Percentiles rank a stretch among this genome's conserved stretches.
phyloP scores from a whole-genome alignment of 805 yeast species.

The Ogataea glucozyma region DNA sequence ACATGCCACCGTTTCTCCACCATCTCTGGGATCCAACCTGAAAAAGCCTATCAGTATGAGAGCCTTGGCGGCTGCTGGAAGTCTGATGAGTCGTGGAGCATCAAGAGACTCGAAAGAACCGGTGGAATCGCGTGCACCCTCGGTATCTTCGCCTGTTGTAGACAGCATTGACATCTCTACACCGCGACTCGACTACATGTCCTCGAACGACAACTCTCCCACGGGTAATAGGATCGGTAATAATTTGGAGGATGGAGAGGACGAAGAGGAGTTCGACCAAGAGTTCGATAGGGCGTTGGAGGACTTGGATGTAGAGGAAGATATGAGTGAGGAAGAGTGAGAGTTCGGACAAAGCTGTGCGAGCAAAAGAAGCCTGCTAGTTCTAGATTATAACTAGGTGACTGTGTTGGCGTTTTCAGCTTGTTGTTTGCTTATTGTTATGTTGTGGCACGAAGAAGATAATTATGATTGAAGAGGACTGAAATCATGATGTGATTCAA shows the following conservation, averaged over 20 bases:
- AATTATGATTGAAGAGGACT: too few species aligned
- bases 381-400: too few species aligned
- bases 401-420: too few species aligned
- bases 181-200: conserved; percentile 11
- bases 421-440: too few species aligned
- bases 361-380: too few species aligned
- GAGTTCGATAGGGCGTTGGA: conserved; percentile 30
- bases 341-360: too few species aligned
- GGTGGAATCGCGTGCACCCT: background rate
- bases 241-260: conserved; percentile 13
- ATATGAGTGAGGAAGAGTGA: conserved; percentile 34
- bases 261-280: conserved; percentile 24
- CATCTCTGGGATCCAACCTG: background rate
- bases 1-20: background rate
- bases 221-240: background rate
- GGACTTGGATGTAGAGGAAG: conserved; percentile 23
- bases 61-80: conserved; percentile 22
- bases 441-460: too few species aligned
- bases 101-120: background rate
- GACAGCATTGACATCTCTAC: conserved; percentile 4
- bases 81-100: conserved; percentile 10
- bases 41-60: conserved; percentile 22
- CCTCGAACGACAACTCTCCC: conserved; percentile 13
- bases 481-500: too few species aligned
- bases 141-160: background rate